These are phyloP conservation scores for Mycena amicta DNA, from an alignment of 768 basidiomycete species.

Conservation along the genomic window DNA sequence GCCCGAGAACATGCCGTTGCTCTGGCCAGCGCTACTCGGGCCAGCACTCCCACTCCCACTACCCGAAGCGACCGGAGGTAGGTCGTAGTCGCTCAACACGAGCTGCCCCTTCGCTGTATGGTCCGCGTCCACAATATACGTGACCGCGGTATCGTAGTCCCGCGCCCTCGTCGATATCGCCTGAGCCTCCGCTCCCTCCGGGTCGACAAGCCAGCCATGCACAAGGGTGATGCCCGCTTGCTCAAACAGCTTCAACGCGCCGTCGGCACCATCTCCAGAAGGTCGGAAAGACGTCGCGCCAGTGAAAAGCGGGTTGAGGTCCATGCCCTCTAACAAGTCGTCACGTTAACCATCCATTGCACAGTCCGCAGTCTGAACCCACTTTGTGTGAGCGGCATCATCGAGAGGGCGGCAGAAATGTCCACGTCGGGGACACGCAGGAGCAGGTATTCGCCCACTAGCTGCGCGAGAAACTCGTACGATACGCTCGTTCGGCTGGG, in stretches of 20 bases:
- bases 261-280: slow-evolving; percentile 49
- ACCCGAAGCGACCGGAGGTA: slow-evolving; percentile 6
- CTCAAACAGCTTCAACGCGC: slow-evolving; percentile 85
- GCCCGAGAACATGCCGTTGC: slow-evolving; percentile 15
- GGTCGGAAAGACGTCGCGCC: slow-evolving; percentile 69
- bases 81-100: slow-evolving; percentile 42
- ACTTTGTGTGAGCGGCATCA: slow-evolving; percentile 81
- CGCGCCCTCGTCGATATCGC: slow-evolving; percentile 49
- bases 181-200: slow-evolving; percentile 57
- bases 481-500: slow-evolving; percentile 68
- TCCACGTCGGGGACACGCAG: slow-evolving; percentile 58
- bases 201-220: slow-evolving; percentile 90
- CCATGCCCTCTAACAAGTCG: slow-evolving; percentile 87
- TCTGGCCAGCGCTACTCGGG: slow-evolving; percentile 28
- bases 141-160: slow-evolving; percentile 78
- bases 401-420: slow-evolving; percentile 70
- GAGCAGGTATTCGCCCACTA: slow-evolving; percentile 83
- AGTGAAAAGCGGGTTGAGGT: slow-evolving; percentile 85
- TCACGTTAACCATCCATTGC: no score
- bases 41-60: slow-evolving; percentile 24
- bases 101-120: slow-evolving; percentile 67
- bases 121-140: slow-evolving; percentile 78
- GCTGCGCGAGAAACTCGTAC: slow-evolving; percentile 82
- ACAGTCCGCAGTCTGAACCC: no score
- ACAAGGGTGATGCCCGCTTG: slow-evolving; percentile 80